Evolutionary conservation across 2,329 filamentous ascomycete genomes (phyloP), one percentile per base, ranked within the genome.

Genomic region (Fusarium fujikuroi): DNA sequence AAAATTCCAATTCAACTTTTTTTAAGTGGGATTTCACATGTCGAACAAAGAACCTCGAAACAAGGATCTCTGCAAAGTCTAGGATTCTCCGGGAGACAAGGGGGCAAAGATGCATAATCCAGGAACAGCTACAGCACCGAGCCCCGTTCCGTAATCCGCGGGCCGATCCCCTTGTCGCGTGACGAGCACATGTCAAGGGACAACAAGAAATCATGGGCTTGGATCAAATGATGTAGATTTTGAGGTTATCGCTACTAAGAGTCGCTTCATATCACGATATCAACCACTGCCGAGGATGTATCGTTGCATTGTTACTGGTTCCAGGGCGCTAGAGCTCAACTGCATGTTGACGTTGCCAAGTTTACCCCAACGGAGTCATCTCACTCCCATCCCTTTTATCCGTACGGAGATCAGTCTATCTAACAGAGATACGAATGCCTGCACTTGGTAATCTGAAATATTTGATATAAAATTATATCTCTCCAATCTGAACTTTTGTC

Each of bases 1-100:
- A 39, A 4, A 34, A 40, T 15, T 25, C 9, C 50, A 34, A n/a
- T 39, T 34, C 39, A 52, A 18, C 57, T 50, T 66, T 43, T 60
- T 39, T 54, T 18, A 69, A 66, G 60, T 63, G 69, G 73, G 62
- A 65, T 69, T 78, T 77, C 61, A 68, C 76, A 77, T 71, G 76
- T 75, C 30, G 19, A 59, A 21, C 32, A 52, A 58, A 47, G 8
- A 67, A 56, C 69, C 49, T 56, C 49, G 49, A 63, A 68, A 21
- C 65, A 75, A 73, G 71, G 73, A 72, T 56, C 46, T 65, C 60
- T 52, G 46, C 54, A 58, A 59, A 56, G 59, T 42, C 60, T 54
- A 43, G 63, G 68, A 66, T 74, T 42, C 67, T 60, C 59, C 60
- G 49, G 59, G 63, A 49, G 56, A 59, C 69, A 72, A 66, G 64